Evolutionary conservation across 495 filamentous ascomycete genomes (phyloP), one percentile per base, ranked within the genome.

Genomic region (Clavariopsis aquatica): DNA sequence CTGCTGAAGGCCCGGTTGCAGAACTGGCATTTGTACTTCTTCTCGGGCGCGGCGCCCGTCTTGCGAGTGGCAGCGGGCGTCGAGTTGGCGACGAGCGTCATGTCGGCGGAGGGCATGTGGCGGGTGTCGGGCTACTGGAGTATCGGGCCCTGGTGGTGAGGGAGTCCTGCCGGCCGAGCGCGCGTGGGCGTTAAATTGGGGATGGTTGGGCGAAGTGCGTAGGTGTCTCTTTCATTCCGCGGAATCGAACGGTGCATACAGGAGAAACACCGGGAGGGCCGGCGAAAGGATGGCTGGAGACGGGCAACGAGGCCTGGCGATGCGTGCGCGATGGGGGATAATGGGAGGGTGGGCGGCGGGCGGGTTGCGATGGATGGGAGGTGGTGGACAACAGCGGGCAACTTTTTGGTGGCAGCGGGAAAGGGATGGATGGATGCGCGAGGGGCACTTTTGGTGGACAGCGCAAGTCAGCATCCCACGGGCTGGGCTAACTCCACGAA

Each of bases 1-100:
- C 95, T 83, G 80, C 91, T 96, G 75, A 98, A 98, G 57, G 94
- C 94, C 74, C 94, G 85, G 77, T 89, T 91, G 82, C 94, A 98
- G 78, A 96, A 98, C 83, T 96, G 91, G 80, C 94, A 98, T 78
- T 98, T 96, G 85, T 98, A 98, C 78, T 96, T 97, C 81, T 93
- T 91, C 81, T 97, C 93, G 46, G 93, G 90, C 49, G 84, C 84
- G 69, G 52, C 27, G 52, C 73, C 62, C 13, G 70, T 27, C 57
- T 76, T 77, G 63, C 74, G 75, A 34, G 56, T 53, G 34, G 64
- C 45, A 24, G 72, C 59, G 28, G 70, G 58, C 66, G 70, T 61
- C 28, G 73, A 67, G 47, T 41, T 69, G 64, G 69, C 60, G 19
- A 56, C 49, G 53, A 69, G 68, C 52, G 64, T 70, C 69, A 73